Evolutionary conservation across 2,329 filamentous ascomycete species (phyloP), one percentile per base, ranked within the genome.

Genomic region (Myriosclerotinia scirpicola): DNA sequence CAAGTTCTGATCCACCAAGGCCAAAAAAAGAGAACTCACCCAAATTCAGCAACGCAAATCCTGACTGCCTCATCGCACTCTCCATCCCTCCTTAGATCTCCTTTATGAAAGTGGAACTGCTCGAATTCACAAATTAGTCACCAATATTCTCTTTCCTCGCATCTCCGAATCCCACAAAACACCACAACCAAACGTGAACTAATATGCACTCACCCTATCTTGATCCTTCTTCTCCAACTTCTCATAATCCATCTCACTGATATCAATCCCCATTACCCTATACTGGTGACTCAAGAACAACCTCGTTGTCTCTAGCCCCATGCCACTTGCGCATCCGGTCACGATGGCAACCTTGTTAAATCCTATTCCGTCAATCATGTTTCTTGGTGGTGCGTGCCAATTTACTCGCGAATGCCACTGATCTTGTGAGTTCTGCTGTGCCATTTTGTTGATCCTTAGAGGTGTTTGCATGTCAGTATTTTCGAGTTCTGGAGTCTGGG

Each of bases 231-330:
- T 54, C 15, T 68, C 68, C 11, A 74, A 66, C 30, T 70, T 71
- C 22, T 58, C 59, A 59, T 77, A 76, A 70, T 79, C 75, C 61
- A 79, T 76, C 4, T 72, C 69, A 3, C 54, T 59, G 22, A 75
- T 65, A 68, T 78, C 76, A 2, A 78, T 70, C 0, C 76, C 76
- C 42, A 75, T 73, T 22, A 78, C 76, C 20, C 70, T 66, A 66
- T 76, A 77, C 62, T 76, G 73, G 42, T 76, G 73, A 12, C 64
- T 68, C 36, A 74, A 67, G 58, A 78, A 75, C 0, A 76, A 71
- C 68, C 76, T 74, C 0, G 75, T 73, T 20, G 75, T 76, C 7
- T 76, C 75, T 0, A 78, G 73, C 20, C 77, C 76, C 48, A 78
- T 75, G 48, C 77, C 77, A 34, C 73, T 77, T 5, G 74, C 68